Evolutionary conservation across 345 rosid species (phyloP).

Genomic region (Bruguiera sexangula): DNA sequence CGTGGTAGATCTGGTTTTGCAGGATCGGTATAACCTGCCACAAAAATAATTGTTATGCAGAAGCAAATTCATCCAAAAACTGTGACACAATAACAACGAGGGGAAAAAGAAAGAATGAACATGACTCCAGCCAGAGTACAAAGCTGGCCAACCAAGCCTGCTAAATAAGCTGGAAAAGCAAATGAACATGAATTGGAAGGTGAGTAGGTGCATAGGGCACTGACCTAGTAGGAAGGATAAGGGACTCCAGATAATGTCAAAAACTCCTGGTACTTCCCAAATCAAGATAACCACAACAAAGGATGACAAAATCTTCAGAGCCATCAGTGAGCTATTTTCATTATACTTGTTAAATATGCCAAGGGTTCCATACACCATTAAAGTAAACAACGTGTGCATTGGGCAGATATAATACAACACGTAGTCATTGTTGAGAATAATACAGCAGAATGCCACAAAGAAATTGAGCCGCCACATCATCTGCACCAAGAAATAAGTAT

Average conservation of each 20-base stretch:
- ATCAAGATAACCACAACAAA: slow-evolving; percentile 71
- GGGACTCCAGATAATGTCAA: slow-evolving; percentile 76
- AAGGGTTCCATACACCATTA: slow-evolving; percentile 93
- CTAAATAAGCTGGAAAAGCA: neutral
- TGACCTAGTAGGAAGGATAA: slow-evolving; percentile 66
- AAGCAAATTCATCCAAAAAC: slow-evolving; percentile 3
- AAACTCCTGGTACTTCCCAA: slow-evolving; percentile 94
- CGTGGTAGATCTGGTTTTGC: slow-evolving; percentile 83
- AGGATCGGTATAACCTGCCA: slow-evolving; percentile 84
- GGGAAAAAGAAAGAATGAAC: neutral
- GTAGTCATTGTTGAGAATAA: slow-evolving; percentile 90
- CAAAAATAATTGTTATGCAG: slow-evolving; percentile 7
- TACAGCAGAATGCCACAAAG: slow-evolving; percentile 84
- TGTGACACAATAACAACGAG: neutral
- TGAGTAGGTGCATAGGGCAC: slow-evolving; percentile 24
- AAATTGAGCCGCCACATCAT: slow-evolving; percentile 99
- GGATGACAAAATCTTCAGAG: slow-evolving; percentile 70
- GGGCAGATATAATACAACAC: slow-evolving; percentile 97
- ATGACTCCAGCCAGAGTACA: too few species aligned
- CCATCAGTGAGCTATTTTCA: slow-evolving; percentile 88
- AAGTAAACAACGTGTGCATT: slow-evolving; percentile 97
- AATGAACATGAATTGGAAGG: slow-evolving; percentile 1
- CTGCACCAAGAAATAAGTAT: slow-evolving; percentile 45
- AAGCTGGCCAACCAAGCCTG: too few species aligned
- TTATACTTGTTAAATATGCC: slow-evolving; percentile 82